Evolutionary conservation across 2,329 filamentous ascomycete species (phyloP), one percentile per base, ranked within the genome.

Genomic region (Colletotrichum nymphaeae): DNA sequence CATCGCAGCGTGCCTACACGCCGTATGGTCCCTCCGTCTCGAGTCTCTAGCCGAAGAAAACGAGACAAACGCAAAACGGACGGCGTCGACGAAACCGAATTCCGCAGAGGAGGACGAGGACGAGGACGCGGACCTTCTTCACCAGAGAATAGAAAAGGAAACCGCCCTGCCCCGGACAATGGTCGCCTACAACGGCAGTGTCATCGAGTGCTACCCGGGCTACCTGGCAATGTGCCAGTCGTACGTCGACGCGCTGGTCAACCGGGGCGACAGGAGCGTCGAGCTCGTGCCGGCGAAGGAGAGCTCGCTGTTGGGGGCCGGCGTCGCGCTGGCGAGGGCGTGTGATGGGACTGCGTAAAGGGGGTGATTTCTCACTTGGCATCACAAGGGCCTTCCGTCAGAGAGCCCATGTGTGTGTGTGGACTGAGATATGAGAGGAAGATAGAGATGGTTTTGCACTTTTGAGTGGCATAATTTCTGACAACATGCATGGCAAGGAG

Each of bases 121-220:
- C 19, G 77, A 77, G 2, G 78, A 83, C 4, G 59, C 22, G 9
- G 56, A 46, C 5, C 49, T 37, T 8, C 74, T 37, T 8, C 74
- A 80, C 14, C 68, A 79, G 11, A 56, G 88, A 46, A 84, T 88
- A 0, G 89, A 91, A 76, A 83, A 83, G 19, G 90, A 90, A 75
- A 84, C 83, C 2, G 81, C 84, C 56, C 79, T 88, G 8, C 78
- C 80, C 42, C 83, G 84, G 69, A 91, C 89, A 3, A 87, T 89
- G 2, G 90, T 96, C n/a, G 93, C 93, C 4, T 95, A 93, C 82
- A 95, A 94, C 78, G 94, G 94, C 57, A 93, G 92, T 32, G 93
- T 96, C 63, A 91, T 95, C 64, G 93, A 95, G 82, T 92, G 92
- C 77, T 96, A 95, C 78, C 93, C 94, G 0, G 84, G 86, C 8